Evolutionary conservation across 1,139 yeast genomes (phyloP), one percentile per base, ranked within the genome.

Genomic region (Hyphopichia fennica): DNA sequence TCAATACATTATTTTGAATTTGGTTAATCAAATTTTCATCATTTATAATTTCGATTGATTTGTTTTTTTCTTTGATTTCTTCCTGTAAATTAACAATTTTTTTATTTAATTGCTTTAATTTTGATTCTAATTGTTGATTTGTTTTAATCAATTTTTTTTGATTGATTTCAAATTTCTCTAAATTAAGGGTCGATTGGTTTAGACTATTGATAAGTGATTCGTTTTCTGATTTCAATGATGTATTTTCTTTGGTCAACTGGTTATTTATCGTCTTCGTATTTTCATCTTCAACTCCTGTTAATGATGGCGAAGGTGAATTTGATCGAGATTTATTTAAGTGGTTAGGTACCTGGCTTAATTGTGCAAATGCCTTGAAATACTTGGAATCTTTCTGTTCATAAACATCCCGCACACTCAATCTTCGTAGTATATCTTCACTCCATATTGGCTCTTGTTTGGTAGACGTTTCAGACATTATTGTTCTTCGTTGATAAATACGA

Each of bases 1-100:
- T 76, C 38, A 84, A 60, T 19, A 87, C 74, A 50, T 85, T 87
- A 47, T 80, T 77, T 58, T 86, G 95, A 40, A 89, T 82, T 53
- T 82, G 87, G 40, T 77, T 65, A 20, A 88, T 79, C 37, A 89
- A 68, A 14, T 84, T 63, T 51, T 87, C 95, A 57, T 88, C 95
- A 50, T 86, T 84, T 34, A 84, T 65, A 14, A 75, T 65, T 49
- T 84, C 89, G 19, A 82, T 70, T 13, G 82, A 75, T 47, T 76
- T 75, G 41, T 75, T 73, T 59, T 77, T 81, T 47, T 81, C 75
- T n/a, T 54, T 55, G 3, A 79, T 56, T 41, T 81, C 84, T 38
- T 76, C 72, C n/a, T 59, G 61, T 40, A 77, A 55, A 34, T 62
- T 57, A 8, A 53, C 58, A 18, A 75, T 51, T 41, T 62, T 71